A percentile compares a stretch with the other conserved stretches of the same genome.
phyloP scores from a whole-genome alignment of 768 basidiomycete genomes.

The Thelephora ganbajun region DNA sequence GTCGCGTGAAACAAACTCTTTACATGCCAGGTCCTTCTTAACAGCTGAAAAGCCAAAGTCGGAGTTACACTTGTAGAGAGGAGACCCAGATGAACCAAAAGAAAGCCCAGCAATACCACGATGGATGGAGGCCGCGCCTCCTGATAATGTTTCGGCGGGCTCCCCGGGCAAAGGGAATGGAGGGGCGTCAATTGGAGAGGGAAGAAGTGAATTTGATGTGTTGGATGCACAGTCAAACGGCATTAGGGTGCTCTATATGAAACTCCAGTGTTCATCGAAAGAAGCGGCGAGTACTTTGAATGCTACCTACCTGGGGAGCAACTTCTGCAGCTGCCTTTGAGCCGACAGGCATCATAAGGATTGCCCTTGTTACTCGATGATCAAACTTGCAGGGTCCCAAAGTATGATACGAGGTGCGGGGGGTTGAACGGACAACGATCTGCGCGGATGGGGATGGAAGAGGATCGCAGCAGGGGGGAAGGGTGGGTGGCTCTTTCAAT shows the following conservation, averaged over 20 bases:
- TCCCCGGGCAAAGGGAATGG: not conserved
- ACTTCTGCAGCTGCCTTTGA: not conserved
- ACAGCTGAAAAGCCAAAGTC: no score
- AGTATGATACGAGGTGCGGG: no score
- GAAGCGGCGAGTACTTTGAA: not conserved
- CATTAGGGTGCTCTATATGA: not conserved
- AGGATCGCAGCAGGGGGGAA: no score
- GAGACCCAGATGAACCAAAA: not conserved
- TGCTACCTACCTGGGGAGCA: not conserved
- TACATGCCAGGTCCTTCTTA: no score
- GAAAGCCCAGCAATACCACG: not conserved
- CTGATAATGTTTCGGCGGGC: not conserved
- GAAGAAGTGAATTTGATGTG: not conserved
- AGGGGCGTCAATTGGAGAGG: not conserved
- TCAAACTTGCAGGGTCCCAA: no score
- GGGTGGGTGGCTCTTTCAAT: no score
- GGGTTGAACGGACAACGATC: no score
- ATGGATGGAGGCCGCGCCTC: not conserved
- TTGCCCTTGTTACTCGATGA: no score
- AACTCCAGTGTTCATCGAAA: not conserved
- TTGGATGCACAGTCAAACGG: not conserved
- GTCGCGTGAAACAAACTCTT: no score
- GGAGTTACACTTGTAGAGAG: not conserved
- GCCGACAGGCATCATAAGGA: no score
- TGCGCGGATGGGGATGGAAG: no score